phyloP scores from a whole-genome alignment of 1,284 basidiomycete species.

The Kalmanozyma brasiliensis region DNA sequence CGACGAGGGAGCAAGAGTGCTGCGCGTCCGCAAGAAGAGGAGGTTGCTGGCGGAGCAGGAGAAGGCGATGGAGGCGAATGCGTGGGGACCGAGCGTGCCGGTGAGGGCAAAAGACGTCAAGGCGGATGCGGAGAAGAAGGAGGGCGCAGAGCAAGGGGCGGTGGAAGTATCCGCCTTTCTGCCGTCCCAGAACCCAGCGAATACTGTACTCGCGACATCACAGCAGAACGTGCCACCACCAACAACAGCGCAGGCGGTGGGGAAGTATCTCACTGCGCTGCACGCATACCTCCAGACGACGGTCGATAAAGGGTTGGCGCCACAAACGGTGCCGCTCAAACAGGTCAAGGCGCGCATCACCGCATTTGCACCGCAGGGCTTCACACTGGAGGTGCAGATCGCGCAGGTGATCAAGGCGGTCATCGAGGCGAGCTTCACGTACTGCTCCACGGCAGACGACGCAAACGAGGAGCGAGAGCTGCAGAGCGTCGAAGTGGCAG shows the following conservation, averaged over 20 bases:
- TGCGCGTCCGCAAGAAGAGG: constrained; percentile 34
- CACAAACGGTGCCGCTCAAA: constrained; percentile 15
- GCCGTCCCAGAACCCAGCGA: constrained; percentile 21
- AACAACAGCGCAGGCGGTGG: constrained; percentile 13
- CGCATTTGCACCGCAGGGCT: constrained; percentile 2
- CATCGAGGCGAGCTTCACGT: constrained; percentile 18
- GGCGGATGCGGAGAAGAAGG: background rate
- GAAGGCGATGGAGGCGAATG: constrained; percentile 25
- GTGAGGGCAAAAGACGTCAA: background rate
- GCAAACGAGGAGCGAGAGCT: background rate
- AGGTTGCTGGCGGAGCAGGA: constrained; percentile 38
- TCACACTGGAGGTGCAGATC: constrained; percentile 22
- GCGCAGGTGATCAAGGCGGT: constrained; percentile 12
- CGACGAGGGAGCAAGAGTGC: constrained; percentile 15
- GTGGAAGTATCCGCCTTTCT: constrained; percentile 14
- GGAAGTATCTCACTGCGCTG: constrained; percentile 16
- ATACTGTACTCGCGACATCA: background rate
- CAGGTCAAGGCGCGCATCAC: constrained; percentile 22
- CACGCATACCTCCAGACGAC: constrained; percentile 24
- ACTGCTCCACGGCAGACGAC: background rate
- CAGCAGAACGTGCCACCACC: constrained; percentile 13
- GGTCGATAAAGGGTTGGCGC: constrained; percentile 10
- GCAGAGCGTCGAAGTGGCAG: constrained; percentile 10
- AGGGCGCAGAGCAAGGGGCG: background rate
- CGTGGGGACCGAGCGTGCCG: constrained; percentile 23